These are phyloP conservation scores for Plasmodium gaboni DNA, from an alignment of 169 alveolate species.

Conservation along the genomic window DNA sequence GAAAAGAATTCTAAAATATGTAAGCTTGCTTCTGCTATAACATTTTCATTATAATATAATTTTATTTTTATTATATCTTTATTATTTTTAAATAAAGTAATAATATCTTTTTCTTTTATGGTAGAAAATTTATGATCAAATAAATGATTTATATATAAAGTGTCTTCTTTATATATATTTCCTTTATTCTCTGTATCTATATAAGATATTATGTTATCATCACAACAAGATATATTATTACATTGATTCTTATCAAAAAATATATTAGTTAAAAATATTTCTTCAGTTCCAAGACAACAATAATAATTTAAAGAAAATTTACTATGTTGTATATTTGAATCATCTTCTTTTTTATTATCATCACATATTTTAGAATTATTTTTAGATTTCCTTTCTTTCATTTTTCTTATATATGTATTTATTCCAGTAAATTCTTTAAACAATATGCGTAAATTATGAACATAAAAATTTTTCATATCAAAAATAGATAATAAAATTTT, in stretches of 20 bases:
- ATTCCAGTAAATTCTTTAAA: constrained; percentile 67
- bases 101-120: constrained; percentile 51
- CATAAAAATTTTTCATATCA: constrained; percentile 22
- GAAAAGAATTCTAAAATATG: constrained; percentile 72
- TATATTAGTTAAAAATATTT: constrained; percentile 13
- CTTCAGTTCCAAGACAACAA: constrained; percentile 50
- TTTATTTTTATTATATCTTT: constrained; percentile 35
- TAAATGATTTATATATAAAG: constrained; percentile 9
- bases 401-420: constrained; percentile 3
- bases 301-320: constrained; percentile 27
- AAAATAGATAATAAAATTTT: constrained; percentile 47
- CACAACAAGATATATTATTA: not conserved
- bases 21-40: constrained; percentile 48
- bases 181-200: not conserved
- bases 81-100: constrained; percentile 50
- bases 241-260: not conserved
- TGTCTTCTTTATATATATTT: constrained; percentile 8
- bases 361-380: not conserved
- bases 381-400: constrained; percentile 1
- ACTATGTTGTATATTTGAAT: no score
- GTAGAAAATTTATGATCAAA: constrained; percentile 66
- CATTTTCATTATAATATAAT: constrained; percentile 9
- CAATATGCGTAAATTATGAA: constrained; percentile 24
- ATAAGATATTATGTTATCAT: not conserved
- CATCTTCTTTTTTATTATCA: not conserved